Evolutionary conservation across 129 eudicot species (phyloP), one percentile per base, ranked within the genome.

Genomic region (Silybum marianum): DNA sequence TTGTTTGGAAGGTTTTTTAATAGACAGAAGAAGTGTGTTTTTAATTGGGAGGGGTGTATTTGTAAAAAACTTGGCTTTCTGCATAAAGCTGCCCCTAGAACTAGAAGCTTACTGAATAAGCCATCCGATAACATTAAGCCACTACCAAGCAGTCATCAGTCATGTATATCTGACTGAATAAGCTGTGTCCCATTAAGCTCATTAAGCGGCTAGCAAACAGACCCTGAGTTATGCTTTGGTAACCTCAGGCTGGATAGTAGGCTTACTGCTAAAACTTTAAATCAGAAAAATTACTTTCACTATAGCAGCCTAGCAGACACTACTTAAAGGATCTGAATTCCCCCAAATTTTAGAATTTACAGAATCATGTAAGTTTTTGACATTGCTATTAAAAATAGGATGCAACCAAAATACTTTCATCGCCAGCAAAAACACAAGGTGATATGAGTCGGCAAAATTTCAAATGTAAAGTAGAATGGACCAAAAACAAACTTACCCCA

Each of bases 401-500:
- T 78, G 68, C 46, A 73, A 39, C 75, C 69, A 71, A 26, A 12
- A 60, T 18, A 46, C 63, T 71, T 28, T 28, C 28, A 23, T 71
- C 18, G 7, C 67, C 69, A 48, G 51, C 18, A 13, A 22, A 60
- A 58, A 69, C 82, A 16, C 42, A 44, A 38, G 12, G 39, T 19
- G n/a, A 75, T 32, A 76, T 13, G 6, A 69, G 34, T n/a, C 67
- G 19, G 51, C 46, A 81, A 62, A 39, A 73, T 25, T 11, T 63
- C 67, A 63, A 73, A 81, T 12, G 22, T 24, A 12, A 58, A 23
- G 46, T 40, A 18, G 26, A 58, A 66, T 16, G 75, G n/a, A 54
- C 48, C 3, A 18, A 48, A 78, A 42, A 63, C 23, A 83, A 24
- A 71, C 30, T 85, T 83, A 88, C 99, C 93, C 99, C 99, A 85